Evolutionary conservation across 1,139 yeast species (phyloP), one percentile per base, ranked within the genome.

Genomic region (Williopsis jadinii): DNA sequence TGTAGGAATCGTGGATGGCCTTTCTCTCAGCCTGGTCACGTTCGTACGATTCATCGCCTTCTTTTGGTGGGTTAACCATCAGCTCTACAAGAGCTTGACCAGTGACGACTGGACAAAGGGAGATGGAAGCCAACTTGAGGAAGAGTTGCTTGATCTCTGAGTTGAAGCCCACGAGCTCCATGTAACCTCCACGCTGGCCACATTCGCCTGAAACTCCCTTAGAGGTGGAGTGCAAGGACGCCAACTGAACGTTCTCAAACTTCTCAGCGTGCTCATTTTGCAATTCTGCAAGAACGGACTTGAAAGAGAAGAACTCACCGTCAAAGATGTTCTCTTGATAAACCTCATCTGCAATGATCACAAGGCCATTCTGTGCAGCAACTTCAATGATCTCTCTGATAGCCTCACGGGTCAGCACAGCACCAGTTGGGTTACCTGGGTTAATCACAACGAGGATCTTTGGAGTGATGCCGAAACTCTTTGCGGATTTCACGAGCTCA

Each of bases 131-230:
- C 54, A 92, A 70, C 64, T 92, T 92, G 64, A 84, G 71, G 41
- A 92, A 71, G 41, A 84, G 72, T 34, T 77, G 84, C 53, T 71
- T 69, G 13, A 90, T 82, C 38, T 83, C 90, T 5, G 70, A 70
- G 26, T 74, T 67, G 63, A 92, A 85, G 1, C 96, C 96, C 12
- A 81, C 75, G 11, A 90, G 67, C 64, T 92, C 98, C 95, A 92
- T 85, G 70, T 90, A 94, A 5, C 99, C 98, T 56, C 97, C 98
- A 65, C 98, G 81, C 68, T 92, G 98, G 44, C 98, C 98, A 71
- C 98, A 92, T 67, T 92, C 98, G 45, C 98, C 99, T 53, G 88
- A 77, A 56, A 88, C 86, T 60, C 98, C 98, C 67, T 92, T 92
- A 14, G 97, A 90, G 32, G 95, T 88, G 12, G 97, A 88, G 62